Evolutionary conservation across 495 filamentous ascomycete genomes (phyloP).

Genomic region (Aspergillus ellipticus): DNA sequence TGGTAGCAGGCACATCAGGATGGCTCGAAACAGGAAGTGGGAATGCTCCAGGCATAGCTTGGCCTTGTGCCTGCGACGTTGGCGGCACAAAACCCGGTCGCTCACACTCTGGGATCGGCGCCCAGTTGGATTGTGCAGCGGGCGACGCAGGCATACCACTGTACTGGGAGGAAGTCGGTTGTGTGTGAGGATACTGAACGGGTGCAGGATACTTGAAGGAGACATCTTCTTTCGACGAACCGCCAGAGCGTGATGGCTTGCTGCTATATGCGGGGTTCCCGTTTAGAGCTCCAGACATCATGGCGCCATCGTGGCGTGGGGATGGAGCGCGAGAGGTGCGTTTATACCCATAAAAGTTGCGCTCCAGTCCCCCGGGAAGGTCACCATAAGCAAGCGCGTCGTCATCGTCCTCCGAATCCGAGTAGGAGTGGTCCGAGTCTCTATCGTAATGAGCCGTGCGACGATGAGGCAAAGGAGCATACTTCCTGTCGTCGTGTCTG

Average conservation of each 20-base stretch:
- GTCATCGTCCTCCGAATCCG: constrained; percentile 39
- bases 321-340: constrained; percentile 6
- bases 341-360: constrained; percentile 16
- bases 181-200: constrained; percentile 23
- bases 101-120: constrained; percentile 38
- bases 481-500: constrained; percentile 20
- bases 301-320: constrained; percentile 1
- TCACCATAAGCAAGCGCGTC: constrained; percentile 42
- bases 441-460: constrained; percentile 26
- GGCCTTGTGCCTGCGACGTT: constrained; percentile 24
- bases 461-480: constrained; percentile 22
- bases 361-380: constrained; percentile 12
- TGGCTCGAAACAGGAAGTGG: constrained; percentile 23
- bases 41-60: constrained; percentile 40
- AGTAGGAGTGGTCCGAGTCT: constrained; percentile 36
- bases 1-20: constrained; percentile 19
- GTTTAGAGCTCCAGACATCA: constrained; percentile 19
- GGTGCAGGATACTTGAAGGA: constrained; percentile 49
- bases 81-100: constrained; percentile 41
- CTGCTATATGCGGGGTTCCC: background rate
- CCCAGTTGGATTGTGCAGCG: constrained; percentile 27
- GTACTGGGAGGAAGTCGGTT: constrained; percentile 17
- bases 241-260: constrained; percentile 6
- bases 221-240: constrained; percentile 3
- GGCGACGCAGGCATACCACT: constrained; percentile 17